These are phyloP conservation scores for Rhypophila decipiens DNA, from an alignment of 495 filamentous ascomycete species.

Conservation along the genomic window DNA sequence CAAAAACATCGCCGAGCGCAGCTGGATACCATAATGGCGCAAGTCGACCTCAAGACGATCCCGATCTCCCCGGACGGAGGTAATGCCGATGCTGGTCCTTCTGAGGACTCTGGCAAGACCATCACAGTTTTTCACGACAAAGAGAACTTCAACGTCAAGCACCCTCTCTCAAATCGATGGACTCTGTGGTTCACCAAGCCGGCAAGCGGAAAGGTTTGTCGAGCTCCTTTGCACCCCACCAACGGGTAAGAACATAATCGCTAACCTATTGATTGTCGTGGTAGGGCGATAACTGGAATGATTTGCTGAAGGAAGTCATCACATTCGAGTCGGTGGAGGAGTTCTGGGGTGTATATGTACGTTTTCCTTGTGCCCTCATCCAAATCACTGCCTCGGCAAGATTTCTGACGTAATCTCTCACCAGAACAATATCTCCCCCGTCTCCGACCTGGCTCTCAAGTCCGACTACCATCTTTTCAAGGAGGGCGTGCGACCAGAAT, in stretches of 20 bases:
- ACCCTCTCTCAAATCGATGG: constrained; percentile 93
- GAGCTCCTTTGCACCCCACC: neutral
- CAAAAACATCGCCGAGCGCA: constrained; percentile 1
- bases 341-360: constrained; percentile 98
- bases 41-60: constrained; percentile 57
- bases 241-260: neutral
- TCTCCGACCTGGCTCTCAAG: constrained; percentile 91
- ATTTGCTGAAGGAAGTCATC: constrained; percentile 95
- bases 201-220: constrained; percentile 82
- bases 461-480: constrained; percentile 99
- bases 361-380: constrained; percentile 21
- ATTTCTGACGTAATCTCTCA: constrained; percentile 11
- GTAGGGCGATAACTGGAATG: constrained; percentile 96
- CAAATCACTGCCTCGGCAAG: neutral
- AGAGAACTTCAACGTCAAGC: constrained; percentile 98
- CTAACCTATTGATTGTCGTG: neutral
- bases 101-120: constrained; percentile 45
- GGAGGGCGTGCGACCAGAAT: constrained; percentile 90
- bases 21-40: constrained; percentile 43
- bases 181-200: constrained; percentile 99
- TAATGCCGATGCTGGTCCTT: constrained; percentile 29
- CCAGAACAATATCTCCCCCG: constrained; percentile 96
- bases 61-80: constrained; percentile 65
- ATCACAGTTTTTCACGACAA: constrained; percentile 95
- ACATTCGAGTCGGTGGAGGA: constrained; percentile 98